phyloP scores from a whole-genome alignment of 495 filamentous ascomycete species.

The Trichoderma reesei region DNA sequence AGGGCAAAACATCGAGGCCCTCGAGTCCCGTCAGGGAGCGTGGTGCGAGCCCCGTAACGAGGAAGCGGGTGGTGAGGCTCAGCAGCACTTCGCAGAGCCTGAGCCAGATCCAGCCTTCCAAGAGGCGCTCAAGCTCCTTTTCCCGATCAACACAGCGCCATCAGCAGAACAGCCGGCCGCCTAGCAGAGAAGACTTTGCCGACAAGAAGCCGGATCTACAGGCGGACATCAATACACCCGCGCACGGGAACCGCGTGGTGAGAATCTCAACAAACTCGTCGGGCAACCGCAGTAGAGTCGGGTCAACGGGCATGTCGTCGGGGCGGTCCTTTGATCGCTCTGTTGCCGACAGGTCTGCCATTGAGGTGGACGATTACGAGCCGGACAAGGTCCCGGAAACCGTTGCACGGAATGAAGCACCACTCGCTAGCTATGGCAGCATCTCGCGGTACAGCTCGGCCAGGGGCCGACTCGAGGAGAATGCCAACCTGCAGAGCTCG shows the following conservation, averaged over 20 bases:
- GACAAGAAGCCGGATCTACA: constrained; percentile 23
- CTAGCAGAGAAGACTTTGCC: constrained; percentile 25
- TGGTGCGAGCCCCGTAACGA: constrained; percentile 29
- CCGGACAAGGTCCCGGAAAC: constrained; percentile 33
- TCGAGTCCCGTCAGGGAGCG: constrained; percentile 28
- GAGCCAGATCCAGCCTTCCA: constrained; percentile 21
- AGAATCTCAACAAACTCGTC: constrained; percentile 44
- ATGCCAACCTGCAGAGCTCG: constrained; percentile 53
- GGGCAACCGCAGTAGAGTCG: constrained; percentile 25
- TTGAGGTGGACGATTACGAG: constrained; percentile 19
- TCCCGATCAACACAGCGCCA: constrained; percentile 20
- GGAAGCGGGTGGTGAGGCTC: constrained; percentile 50
- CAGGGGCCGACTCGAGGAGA: constrained; percentile 46
- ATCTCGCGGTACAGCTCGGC: constrained; percentile 42
- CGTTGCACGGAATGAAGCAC: constrained; percentile 15
- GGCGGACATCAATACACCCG: constrained; percentile 56
- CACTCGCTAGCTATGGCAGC: constrained; percentile 27
- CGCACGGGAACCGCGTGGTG: constrained; percentile 53
- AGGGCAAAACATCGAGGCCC: constrained; percentile 13
- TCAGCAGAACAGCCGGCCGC: constrained; percentile 19
- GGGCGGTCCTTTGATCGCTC: constrained; percentile 20
- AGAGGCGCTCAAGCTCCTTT: constrained; percentile 26
- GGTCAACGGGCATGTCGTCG: constrained; percentile 32
- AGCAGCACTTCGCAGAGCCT: constrained; percentile 32
- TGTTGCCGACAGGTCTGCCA: constrained; percentile 20